A percentile compares a stretch with the other conserved stretches of the same genome.
phyloP scores from a whole-genome alignment of 176 grass and related monocot genomes.

The Ananas comosus region DNA sequence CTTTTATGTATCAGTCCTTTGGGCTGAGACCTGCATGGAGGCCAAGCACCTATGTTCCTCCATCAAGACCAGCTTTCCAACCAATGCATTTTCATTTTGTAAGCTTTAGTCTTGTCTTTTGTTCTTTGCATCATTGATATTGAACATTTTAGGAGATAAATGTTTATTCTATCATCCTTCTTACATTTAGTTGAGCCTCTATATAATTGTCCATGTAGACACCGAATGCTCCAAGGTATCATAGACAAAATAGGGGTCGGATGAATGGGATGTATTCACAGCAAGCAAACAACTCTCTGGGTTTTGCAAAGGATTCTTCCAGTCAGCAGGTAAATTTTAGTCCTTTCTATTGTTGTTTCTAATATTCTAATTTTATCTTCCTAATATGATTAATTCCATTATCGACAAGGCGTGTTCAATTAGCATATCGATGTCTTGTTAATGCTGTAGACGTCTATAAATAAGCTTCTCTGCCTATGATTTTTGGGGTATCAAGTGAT shows the following conservation, averaged over 20 bases:
- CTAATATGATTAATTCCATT: too few species aligned
- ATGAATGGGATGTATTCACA: slow-evolving; percentile 38
- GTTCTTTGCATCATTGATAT: not conserved
- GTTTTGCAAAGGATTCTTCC: slow-evolving; percentile 27
- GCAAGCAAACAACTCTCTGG: slow-evolving; percentile 24
- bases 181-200: not conserved
- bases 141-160: not conserved
- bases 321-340: slow-evolving; percentile 28
- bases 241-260: slow-evolving; percentile 39
- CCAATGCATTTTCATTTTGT: slow-evolving; percentile 41
- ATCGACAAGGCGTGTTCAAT: not conserved
- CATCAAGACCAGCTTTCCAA: slow-evolving; percentile 33
- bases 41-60: slow-evolving; percentile 39
- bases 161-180: not conserved
- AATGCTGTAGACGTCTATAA: too few species aligned
- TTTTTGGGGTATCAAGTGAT: too few species aligned
- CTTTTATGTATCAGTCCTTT: slow-evolving; percentile 43
- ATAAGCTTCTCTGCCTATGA: too few species aligned
- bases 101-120: slow-evolving; percentile 4
- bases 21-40: slow-evolving; percentile 39
- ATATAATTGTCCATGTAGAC: slow-evolving; percentile 20
- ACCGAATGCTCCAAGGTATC: slow-evolving; percentile 42
- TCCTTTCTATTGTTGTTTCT: not conserved
- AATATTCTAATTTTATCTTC: not conserved
- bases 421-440: too few species aligned